These are phyloP conservation scores for Canariomyces notabilis DNA, from an alignment of 2,329 filamentous ascomycete species.

Conservation along the genomic window DNA sequence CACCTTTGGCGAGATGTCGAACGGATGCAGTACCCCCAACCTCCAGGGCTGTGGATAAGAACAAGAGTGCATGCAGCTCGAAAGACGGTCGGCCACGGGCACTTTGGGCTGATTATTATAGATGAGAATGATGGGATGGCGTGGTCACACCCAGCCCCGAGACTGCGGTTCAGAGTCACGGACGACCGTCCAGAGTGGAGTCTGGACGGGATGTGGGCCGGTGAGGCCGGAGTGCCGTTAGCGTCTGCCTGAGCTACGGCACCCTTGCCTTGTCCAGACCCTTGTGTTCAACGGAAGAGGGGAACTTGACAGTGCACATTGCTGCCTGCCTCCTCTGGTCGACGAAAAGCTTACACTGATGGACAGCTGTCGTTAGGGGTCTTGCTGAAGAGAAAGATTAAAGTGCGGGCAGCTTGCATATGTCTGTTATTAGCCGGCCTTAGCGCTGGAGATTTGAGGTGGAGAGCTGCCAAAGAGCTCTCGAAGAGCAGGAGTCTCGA, in stretches of 20 bases:
- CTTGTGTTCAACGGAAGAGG: too few relatives aligned
- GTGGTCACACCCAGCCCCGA: conserved; percentile 5
- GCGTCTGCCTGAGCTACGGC: too few relatives aligned
- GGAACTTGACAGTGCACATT: too few relatives aligned
- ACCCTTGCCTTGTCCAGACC: too few relatives aligned
- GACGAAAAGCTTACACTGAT: too few relatives aligned
- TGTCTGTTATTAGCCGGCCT: conserved; percentile 13
- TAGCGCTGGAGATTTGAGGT: conserved; percentile 1
- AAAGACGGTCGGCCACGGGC: too few relatives aligned
- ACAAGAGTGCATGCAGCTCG: neutral
- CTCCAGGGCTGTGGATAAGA: conserved; percentile 2
- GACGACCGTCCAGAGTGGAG: conserved; percentile 1
- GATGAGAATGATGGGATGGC: neutral
- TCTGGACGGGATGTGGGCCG: conserved; percentile 15
- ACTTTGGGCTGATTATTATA: neutral
- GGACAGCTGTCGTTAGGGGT: too few relatives aligned
- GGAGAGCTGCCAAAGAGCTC: too few relatives aligned
- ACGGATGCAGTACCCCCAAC: neutral
- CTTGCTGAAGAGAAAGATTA: too few relatives aligned
- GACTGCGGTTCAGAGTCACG: conserved; percentile 4
- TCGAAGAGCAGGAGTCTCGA: too few relatives aligned
- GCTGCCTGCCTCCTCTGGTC: too few relatives aligned
- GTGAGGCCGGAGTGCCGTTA: conserved; percentile 8
- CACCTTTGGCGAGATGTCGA: neutral
- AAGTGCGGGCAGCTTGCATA: too few relatives aligned